Evolutionary conservation across 2,329 filamentous ascomycete species (phyloP).

Genomic region (Microcera coccophila): DNA sequence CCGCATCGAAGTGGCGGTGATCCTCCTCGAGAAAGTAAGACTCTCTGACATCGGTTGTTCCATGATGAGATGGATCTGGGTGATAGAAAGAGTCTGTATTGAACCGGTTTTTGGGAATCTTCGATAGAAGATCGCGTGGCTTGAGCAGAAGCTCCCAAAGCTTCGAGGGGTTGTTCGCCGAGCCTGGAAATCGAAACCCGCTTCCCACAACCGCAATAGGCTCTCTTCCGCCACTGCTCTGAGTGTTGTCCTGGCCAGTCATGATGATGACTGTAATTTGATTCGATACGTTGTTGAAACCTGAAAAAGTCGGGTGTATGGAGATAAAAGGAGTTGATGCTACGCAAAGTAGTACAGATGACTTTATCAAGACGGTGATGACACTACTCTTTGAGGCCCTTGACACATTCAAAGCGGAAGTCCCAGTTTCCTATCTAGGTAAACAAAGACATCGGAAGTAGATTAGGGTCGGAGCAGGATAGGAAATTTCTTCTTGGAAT

Average conservation of each 20-base stretch:
- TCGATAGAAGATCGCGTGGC: constrained; percentile 33
- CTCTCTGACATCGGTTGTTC: constrained; percentile 12
- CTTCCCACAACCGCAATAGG: constrained; percentile 40
- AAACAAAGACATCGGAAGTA: not conserved
- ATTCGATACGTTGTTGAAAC: not conserved
- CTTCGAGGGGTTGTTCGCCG: constrained; percentile 30
- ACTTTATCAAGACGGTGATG: not conserved
- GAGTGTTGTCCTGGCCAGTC: not conserved
- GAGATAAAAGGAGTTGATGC: not conserved
- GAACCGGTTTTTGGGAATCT: constrained; percentile 23
- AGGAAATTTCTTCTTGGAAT: not conserved
- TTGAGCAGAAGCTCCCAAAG: constrained; percentile 34
- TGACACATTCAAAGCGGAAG: not conserved
- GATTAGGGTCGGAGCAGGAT: not conserved
- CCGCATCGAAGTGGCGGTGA: constrained; percentile 15
- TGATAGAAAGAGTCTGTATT: constrained; percentile 23
- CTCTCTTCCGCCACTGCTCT: constrained; percentile 14
- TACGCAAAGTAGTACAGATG: not conserved
- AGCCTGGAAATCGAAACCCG: constrained; percentile 38
- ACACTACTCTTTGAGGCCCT: not conserved
- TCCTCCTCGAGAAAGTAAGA: constrained; percentile 3
- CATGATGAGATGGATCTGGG: constrained; percentile 31
- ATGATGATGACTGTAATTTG: not conserved
- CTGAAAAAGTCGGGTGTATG: not conserved
- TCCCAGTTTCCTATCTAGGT: not conserved